phyloP scores from a whole-genome alignment of 352 stramenopile genomes.

The Phytophthora aleatoria region DNA sequence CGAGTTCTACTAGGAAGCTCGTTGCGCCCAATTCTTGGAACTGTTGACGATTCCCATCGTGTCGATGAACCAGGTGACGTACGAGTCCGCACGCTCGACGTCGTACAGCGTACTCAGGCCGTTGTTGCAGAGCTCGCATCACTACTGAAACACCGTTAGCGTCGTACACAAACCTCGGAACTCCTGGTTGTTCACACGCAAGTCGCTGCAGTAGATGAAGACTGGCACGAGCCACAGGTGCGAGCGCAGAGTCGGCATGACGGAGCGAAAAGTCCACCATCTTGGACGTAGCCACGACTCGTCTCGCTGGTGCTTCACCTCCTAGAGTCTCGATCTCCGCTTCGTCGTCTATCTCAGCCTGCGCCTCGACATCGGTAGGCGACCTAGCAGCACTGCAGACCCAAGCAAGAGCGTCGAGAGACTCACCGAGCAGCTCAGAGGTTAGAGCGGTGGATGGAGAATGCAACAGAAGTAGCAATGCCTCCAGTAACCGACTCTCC shows the following conservation, averaged over 20 bases:
- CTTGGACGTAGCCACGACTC: slow-evolving; percentile 50
- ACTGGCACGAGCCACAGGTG: slow-evolving; percentile 43
- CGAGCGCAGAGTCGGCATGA: slow-evolving; percentile 42
- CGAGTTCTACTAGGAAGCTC: slow-evolving; percentile 37
- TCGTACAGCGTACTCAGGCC: slow-evolving; percentile 26
- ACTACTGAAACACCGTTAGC: slow-evolving; percentile 42
- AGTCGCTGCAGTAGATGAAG: slow-evolving; percentile 65
- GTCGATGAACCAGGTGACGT: slow-evolving; percentile 48
- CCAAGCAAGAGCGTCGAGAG: slow-evolving; percentile 62
- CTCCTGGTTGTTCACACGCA: slow-evolving; percentile 34
- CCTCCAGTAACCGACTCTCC: slow-evolving; percentile 61
- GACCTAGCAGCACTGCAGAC: slow-evolving; percentile 41
- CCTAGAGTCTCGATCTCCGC: slow-evolving; percentile 13
- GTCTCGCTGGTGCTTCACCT: slow-evolving; percentile 37
- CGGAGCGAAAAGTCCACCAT: slow-evolving; percentile 53
- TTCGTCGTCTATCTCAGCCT: slow-evolving; percentile 35
- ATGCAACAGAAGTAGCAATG: slow-evolving; percentile 52
- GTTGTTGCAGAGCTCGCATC: slow-evolving; percentile 51
- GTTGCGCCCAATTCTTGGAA: slow-evolving; percentile 59
- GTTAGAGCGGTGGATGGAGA: slow-evolving; percentile 43
- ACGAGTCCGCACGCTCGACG: slow-evolving; percentile 50
- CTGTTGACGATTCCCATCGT: slow-evolving; percentile 56
- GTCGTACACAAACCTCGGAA: slow-evolving; percentile 46
- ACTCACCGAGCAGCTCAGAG: slow-evolving; percentile 44
- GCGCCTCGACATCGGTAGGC: slow-evolving; percentile 16